These are phyloP conservation scores for Cladophialophora yegresii DNA, from an alignment of 2,329 filamentous ascomycete species.

Conservation along the genomic window DNA sequence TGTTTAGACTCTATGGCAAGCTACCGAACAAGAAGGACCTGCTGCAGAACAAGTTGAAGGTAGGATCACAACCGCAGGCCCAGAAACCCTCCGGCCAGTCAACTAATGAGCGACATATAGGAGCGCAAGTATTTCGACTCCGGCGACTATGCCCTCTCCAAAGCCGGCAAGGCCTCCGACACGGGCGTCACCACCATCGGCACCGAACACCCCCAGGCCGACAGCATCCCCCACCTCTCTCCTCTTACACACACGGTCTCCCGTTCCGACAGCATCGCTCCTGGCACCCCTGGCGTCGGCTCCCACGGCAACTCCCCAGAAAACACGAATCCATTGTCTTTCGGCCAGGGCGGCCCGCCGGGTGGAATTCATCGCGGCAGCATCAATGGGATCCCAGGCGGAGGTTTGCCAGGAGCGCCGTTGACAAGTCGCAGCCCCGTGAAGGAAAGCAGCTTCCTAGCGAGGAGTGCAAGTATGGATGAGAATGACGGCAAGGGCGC, in stretches of 20 bases:
- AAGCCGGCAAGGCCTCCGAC: slow-evolving; percentile 93
- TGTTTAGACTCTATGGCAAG: slow-evolving; percentile 97
- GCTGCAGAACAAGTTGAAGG: slow-evolving; percentile 95
- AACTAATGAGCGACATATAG: slow-evolving; percentile 42
- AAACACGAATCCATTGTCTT: slow-evolving; percentile 35
- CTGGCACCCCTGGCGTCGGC: slow-evolving; percentile 34
- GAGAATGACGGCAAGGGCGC: slow-evolving; percentile 45
- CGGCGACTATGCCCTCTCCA: slow-evolving; percentile 92
- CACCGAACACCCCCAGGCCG: slow-evolving; percentile 88
- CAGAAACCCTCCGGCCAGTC: background rate
- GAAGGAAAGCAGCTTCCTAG: slow-evolving; percentile 86
- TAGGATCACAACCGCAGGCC: slow-evolving; percentile 37
- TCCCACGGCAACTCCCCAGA: slow-evolving; percentile 35
- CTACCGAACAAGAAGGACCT: slow-evolving; percentile 94
- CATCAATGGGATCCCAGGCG: slow-evolving; percentile 47
- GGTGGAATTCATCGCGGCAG: slow-evolving; percentile 47
- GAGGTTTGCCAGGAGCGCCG: slow-evolving; percentile 45
- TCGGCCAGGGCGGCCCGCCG: slow-evolving; percentile 8
- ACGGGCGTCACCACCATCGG: slow-evolving; percentile 92
- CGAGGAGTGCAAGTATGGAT: slow-evolving; percentile 74
- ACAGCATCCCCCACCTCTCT: slow-evolving; percentile 88
- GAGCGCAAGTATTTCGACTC: slow-evolving; percentile 99
- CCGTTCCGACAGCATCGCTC: slow-evolving; percentile 45
- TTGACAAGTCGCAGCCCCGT: slow-evolving; percentile 69
- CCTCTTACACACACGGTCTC: slow-evolving; percentile 56